These are phyloP conservation scores for Diaporthe batatas DNA, from an alignment of 2,329 filamentous ascomycete species.

Conservation along the genomic window DNA sequence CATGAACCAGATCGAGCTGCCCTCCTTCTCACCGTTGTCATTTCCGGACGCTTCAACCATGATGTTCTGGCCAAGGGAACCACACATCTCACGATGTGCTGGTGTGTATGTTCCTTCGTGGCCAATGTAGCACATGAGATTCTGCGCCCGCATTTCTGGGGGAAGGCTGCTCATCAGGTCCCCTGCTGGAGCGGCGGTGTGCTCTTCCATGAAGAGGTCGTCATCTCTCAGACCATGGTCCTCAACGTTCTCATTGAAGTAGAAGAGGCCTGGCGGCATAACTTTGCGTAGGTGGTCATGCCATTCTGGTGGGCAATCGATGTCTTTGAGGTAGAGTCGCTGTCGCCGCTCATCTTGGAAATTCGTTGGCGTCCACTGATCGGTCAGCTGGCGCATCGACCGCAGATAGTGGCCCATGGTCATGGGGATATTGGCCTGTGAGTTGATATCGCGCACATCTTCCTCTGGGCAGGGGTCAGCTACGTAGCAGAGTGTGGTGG, in stretches of 20 bases:
- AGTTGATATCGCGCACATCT: constrained; percentile 83
- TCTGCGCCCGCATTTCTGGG: constrained; percentile 88
- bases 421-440: constrained; percentile 81
- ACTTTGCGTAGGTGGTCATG: constrained; percentile 81
- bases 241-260: constrained; percentile 84
- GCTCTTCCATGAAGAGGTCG: constrained; percentile 59
- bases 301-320: constrained; percentile 93
- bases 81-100: constrained; percentile 97
- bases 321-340: constrained; percentile 95
- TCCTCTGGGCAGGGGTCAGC: constrained; percentile 71
- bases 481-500: not conserved
- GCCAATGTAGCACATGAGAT: constrained; percentile 98
- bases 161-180: constrained; percentile 96
- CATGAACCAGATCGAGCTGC: constrained; percentile 99
- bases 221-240: constrained; percentile 53
- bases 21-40: constrained; percentile 81
- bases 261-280: constrained; percentile 87
- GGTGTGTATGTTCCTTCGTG: constrained; percentile 98
- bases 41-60: constrained; percentile 92
- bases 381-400: constrained; percentile 85
- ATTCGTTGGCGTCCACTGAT: constrained; percentile 82
- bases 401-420: constrained; percentile 91
- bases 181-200: constrained; percentile 78
- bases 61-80: constrained; percentile 94
- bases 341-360: constrained; percentile 86